Conservation (phyloP, 192 early-diverging fungal genomes). For the Coemansia sp. region DNA sequence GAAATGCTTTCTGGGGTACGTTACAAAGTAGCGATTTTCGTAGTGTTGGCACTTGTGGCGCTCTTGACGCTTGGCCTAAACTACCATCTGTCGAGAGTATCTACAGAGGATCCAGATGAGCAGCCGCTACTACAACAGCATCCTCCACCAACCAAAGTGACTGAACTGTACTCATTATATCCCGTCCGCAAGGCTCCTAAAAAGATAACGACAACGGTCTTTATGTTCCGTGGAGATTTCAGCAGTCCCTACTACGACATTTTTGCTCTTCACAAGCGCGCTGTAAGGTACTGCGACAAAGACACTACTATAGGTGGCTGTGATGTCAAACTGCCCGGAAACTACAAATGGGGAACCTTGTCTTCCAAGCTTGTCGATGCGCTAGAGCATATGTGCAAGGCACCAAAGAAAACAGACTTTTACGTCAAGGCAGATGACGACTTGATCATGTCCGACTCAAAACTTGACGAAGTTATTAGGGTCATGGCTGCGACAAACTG, state of each 20-base stretch:
- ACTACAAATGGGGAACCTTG: constrained; percentile 3
- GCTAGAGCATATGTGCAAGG: background rate
- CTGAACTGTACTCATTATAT: background rate
- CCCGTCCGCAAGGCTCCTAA: background rate
- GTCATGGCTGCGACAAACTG: constrained; percentile 2
- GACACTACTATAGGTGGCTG: background rate
- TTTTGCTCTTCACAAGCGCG: constrained; percentile 6
- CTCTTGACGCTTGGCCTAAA: too few relatives aligned
- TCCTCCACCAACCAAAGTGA: background rate
- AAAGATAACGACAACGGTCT: constrained; percentile 2
- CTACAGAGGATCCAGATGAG: too few relatives aligned
- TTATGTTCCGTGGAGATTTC: constrained; percentile 10
- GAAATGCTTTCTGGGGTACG: too few relatives aligned
- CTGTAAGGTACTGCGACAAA: background rate
- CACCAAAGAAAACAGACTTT: constrained; percentile 3
- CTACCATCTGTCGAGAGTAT: too few relatives aligned
- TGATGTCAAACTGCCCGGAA: constrained; percentile 1
- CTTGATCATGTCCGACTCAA: background rate
- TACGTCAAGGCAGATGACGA: constrained; percentile 8
- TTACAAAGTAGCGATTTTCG: too few relatives aligned
- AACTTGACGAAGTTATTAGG: background rate
- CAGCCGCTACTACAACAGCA: too few relatives aligned
- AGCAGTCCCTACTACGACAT: constrained; percentile 1
- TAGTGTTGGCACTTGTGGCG: too few relatives aligned
- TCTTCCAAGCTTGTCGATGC: constrained; percentile 1